Conservation (phyloP, 2,329 filamentous ascomycete genomes). For the Penicillium hordei region DNA sequence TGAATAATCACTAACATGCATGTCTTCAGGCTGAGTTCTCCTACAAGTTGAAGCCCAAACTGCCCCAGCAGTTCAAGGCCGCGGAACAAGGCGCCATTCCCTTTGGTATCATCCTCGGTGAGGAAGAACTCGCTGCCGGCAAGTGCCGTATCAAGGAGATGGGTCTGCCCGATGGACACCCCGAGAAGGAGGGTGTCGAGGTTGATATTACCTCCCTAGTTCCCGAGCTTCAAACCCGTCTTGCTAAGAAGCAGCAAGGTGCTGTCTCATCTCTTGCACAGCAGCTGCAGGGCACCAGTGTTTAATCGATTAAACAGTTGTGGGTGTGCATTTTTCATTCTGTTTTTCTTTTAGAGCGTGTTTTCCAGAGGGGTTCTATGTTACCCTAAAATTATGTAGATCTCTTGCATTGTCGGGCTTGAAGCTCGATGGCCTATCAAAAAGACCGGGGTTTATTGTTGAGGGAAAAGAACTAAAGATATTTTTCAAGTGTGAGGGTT, state of each 20-base stretch:
- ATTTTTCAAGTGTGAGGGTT: neutral
- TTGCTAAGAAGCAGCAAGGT: constrained; percentile 24
- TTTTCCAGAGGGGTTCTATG: constrained; percentile 5
- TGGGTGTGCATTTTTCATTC: constrained; percentile 15
- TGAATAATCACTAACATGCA: constrained; percentile 20
- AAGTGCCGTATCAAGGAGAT: constrained; percentile 88
- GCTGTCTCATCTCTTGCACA: constrained; percentile 21
- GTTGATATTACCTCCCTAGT: constrained; percentile 55
- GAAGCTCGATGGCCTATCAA: constrained; percentile 2
- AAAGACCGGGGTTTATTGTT: constrained; percentile 1
- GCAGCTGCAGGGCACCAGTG: constrained; percentile 26
- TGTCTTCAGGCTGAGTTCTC: constrained; percentile 69
- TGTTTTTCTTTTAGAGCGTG: constrained; percentile 10
- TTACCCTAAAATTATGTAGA: constrained; percentile 10
- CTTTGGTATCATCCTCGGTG: constrained; percentile 83
- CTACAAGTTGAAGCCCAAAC: constrained; percentile 87
- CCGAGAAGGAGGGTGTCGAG: constrained; percentile 83
- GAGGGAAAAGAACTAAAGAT: neutral
- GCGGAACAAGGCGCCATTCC: constrained; percentile 78
- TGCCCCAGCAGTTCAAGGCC: constrained; percentile 86
- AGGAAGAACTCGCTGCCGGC: constrained; percentile 80
- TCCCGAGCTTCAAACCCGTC: constrained; percentile 26
- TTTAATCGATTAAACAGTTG: constrained; percentile 15
- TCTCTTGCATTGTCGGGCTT: constrained; percentile 14
- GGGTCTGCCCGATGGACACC: constrained; percentile 75